A percentile compares a stretch with the other conserved stretches of the same genome.
Evolutionary conservation across 2,329 filamentous ascomycete genomes (phyloP).

Genomic region (Fusarium protoensiforme): DNA sequence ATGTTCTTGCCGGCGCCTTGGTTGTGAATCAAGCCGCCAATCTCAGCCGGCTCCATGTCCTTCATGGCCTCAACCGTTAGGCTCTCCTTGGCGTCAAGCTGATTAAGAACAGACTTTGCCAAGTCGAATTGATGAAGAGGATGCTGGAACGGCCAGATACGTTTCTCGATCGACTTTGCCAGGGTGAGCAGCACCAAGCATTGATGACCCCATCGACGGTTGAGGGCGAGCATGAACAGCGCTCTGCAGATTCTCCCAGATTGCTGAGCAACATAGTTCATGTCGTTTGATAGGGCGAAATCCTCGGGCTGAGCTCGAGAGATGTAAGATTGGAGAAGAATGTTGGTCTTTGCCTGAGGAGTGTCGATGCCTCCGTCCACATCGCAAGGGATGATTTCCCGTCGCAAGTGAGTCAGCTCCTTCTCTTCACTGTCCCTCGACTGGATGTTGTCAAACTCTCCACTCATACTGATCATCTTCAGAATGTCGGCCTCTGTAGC

Average conservation of each 20-base stretch:
- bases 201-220: conserved; percentile 94
- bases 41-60: conserved; percentile 93
- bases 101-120: conserved; percentile 82
- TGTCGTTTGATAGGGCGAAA: conserved; percentile 91
- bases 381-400: conserved; percentile 79
- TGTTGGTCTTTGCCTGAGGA: conserved; percentile 93
- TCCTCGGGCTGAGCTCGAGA: conserved; percentile 89
- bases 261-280: conserved; percentile 95
- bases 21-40: conserved; percentile 92
- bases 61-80: conserved; percentile 84
- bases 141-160: conserved; percentile 94
- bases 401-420: conserved; percentile 80
- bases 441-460: conserved; percentile 97
- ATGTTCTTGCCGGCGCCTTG: conserved; percentile 86
- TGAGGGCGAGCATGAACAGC: conserved; percentile 96
- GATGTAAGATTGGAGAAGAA: conserved; percentile 93
- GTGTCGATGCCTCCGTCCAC: conserved; percentile 78
- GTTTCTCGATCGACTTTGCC: conserved; percentile 96
- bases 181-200: conserved; percentile 91
- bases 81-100: conserved; percentile 83
- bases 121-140: conserved; percentile 96
- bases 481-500: conserved; percentile 92
- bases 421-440: conserved; percentile 90
- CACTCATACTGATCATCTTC: conserved; percentile 97
- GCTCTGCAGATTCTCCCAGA: conserved; percentile 93